Percentiles rank a stretch among this genome's conserved stretches.
phyloP scores from a whole-genome alignment of 257 asterid genomes.

The Coffea canephora region DNA sequence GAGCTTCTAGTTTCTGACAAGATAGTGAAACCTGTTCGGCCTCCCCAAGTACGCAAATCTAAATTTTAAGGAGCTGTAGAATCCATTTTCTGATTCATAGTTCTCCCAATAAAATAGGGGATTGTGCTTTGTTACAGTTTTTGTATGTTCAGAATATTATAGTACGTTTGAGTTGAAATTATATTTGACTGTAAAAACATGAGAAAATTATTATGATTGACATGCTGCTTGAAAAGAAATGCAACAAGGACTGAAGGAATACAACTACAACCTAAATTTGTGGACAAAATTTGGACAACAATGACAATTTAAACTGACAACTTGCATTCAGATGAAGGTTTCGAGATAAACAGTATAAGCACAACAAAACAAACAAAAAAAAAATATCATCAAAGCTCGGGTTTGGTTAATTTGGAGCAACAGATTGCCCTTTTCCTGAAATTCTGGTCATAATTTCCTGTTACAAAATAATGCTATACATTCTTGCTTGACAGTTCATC shows the following conservation, averaged over 20 bases:
- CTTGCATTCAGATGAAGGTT: background rate
- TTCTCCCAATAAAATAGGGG: background rate
- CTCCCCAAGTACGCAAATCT: background rate
- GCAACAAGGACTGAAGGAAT: background rate
- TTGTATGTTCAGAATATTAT: too few relatives aligned
- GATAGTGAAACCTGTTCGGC: background rate
- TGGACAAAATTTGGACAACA: background rate
- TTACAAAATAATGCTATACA: background rate
- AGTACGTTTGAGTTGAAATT: background rate
- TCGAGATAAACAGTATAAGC: too few relatives aligned
- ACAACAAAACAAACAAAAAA: background rate
- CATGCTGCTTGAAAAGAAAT: background rate
- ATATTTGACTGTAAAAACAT: too few relatives aligned
- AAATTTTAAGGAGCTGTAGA: background rate
- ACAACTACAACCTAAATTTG: background rate
- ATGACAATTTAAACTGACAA: background rate
- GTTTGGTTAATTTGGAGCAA: background rate
- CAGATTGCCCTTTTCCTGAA: background rate
- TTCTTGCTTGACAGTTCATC: background rate
- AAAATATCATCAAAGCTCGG: too few relatives aligned
- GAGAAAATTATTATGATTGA: background rate
- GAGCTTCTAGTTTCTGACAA: background rate
- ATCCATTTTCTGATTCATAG: background rate
- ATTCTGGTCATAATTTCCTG: background rate
- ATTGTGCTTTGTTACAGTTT: background rate